A percentile compares a stretch with the other conserved stretches of the same genome.
phyloP scores from a whole-genome alignment of 305 asterid genomes.

The Fraxinus greggii region DNA sequence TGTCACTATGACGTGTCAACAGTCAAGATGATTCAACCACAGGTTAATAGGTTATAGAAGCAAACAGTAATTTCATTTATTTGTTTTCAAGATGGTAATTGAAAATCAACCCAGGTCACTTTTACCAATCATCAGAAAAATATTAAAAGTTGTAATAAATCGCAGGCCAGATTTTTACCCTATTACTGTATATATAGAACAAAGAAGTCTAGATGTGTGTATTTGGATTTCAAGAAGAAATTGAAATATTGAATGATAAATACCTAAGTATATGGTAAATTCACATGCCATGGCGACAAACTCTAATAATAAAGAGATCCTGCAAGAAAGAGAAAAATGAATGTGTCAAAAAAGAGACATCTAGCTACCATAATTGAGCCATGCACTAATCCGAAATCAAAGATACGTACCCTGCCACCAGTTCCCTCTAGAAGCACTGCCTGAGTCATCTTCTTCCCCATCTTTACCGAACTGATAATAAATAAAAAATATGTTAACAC shows the following conservation, averaged over 20 bases:
- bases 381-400: neutral
- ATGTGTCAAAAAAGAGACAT: neutral
- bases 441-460: constrained; percentile 64
- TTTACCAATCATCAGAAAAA: neutral
- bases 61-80: neutral
- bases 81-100: neutral
- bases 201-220: neutral
- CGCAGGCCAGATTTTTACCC: neutral
- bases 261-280: constrained; percentile 44
- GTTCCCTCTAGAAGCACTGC: constrained; percentile 77
- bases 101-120: neutral
- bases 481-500: neutral
- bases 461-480: constrained; percentile 53
- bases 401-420: constrained; percentile 83
- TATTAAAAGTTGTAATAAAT: neutral
- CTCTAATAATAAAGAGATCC: neutral
- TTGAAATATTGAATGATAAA: neutral
- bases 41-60: too few species aligned
- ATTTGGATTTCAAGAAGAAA: neutral
- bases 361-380: neutral
- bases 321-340: neutral
- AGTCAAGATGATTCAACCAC: too few species aligned
- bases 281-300: constrained; percentile 17
- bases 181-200: neutral
- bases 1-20: neutral